Evolutionary conservation across 495 filamentous ascomycete species (phyloP).

Genomic region (Pseudotulostoma volvatum): DNA sequence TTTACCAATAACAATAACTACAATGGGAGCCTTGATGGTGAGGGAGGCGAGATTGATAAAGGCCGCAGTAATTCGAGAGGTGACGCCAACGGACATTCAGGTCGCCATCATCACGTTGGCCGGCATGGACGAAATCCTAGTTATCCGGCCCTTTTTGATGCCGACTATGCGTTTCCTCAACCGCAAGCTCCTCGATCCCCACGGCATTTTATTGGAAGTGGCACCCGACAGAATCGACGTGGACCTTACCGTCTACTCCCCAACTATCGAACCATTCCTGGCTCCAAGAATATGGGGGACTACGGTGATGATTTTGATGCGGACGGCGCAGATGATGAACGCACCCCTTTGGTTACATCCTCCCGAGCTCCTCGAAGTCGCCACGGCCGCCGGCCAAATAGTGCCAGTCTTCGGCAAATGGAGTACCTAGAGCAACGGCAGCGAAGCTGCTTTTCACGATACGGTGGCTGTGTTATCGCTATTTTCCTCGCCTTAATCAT

Average conservation of each 20-base stretch:
- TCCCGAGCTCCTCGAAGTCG: constrained; percentile 45
- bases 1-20: constrained; percentile 74
- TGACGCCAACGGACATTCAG: constrained; percentile 47
- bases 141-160: constrained; percentile 59
- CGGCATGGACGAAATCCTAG: constrained; percentile 53
- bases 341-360: constrained; percentile 65
- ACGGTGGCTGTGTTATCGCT: constrained; percentile 66
- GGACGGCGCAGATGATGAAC: constrained; percentile 79
- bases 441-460: constrained; percentile 48
- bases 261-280: constrained; percentile 27
- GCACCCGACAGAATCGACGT: constrained; percentile 21
- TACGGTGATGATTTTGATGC: constrained; percentile 53
- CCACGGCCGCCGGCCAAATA: constrained; percentile 38
- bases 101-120: constrained; percentile 59
- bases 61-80: constrained; percentile 38
- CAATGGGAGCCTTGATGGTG: constrained; percentile 40
- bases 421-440: constrained; percentile 56
- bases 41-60: constrained; percentile 45
- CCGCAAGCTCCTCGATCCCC: constrained; percentile 40
- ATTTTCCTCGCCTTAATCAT: constrained; percentile 58
- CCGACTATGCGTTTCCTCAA: constrained; percentile 42
- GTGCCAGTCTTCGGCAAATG: constrained; percentile 49
- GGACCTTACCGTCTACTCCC: constrained; percentile 16
- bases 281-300: constrained; percentile 35
- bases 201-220: constrained; percentile 32